Evolutionary conservation across 1,284 basidiomycete genomes (phyloP).

Genomic region (Ceratobasidium sp.): DNA sequence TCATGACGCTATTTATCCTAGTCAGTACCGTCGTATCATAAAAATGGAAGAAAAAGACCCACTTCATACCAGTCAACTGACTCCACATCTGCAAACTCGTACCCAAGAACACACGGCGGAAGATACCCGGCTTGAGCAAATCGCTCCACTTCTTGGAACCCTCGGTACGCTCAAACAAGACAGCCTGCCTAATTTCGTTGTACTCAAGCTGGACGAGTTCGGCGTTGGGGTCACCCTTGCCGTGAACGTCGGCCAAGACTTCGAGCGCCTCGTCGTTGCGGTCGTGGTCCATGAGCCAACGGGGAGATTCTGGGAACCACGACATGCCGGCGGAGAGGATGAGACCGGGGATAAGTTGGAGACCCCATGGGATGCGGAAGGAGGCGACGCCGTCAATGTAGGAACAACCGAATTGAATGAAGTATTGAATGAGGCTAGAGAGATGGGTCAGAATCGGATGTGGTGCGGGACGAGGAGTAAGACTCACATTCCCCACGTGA

Average conservation of each 20-base stretch:
- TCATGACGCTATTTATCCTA: conserved; percentile 69
- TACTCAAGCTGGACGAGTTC: conserved; percentile 82
- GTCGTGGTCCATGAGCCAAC: conserved; percentile 75
- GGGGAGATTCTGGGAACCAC: conserved; percentile 59
- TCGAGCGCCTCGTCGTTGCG: conserved; percentile 76
- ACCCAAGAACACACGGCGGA: conserved; percentile 71
- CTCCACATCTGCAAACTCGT: conserved; percentile 74
- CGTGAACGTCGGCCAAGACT: conserved; percentile 84
- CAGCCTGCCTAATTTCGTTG: conserved; percentile 82
- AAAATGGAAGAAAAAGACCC: conserved; percentile 6
- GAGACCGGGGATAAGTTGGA: conserved; percentile 82
- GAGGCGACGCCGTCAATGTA: conserved; percentile 76
- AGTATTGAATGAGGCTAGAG: conserved; percentile 46
- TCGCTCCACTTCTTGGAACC: conserved; percentile 80
- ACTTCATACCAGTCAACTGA: conserved; percentile 65
- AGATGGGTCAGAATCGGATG: not conserved
- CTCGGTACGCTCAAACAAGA: conserved; percentile 76
- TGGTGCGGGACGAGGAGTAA: conserved; percentile 49
- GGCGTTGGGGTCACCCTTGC: conserved; percentile 72
- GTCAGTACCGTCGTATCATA: not conserved
- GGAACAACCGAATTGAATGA: conserved; percentile 69
- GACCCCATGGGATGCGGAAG: conserved; percentile 83
- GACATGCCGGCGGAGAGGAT: conserved; percentile 76
- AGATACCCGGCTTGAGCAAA: conserved; percentile 70
- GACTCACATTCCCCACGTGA: conserved; percentile 48